These are phyloP conservation scores for Lasiodiplodia theobromae DNA, from an alignment of 2,329 filamentous ascomycete species.

Conservation along the genomic window DNA sequence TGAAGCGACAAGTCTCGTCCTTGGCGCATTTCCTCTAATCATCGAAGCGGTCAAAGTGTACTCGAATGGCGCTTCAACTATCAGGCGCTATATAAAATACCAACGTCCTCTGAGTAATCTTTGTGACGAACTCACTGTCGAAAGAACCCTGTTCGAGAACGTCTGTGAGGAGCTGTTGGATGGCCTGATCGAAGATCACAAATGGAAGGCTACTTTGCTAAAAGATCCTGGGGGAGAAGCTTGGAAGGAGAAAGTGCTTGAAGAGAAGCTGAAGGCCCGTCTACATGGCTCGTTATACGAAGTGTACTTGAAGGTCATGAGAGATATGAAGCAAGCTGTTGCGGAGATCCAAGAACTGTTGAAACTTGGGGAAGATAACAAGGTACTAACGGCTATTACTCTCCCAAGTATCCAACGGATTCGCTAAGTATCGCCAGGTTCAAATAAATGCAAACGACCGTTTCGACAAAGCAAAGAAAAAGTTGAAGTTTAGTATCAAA, in stretches of 20 bases:
- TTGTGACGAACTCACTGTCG: constrained; percentile 35
- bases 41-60: constrained; percentile 44
- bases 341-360: background rate
- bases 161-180: constrained; percentile 37
- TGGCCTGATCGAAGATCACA: constrained; percentile 34
- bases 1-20: constrained; percentile 39
- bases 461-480: background rate
- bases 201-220: constrained; percentile 35
- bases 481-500: background rate
- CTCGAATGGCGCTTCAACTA: constrained; percentile 39
- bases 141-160: constrained; percentile 40
- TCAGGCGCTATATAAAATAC: constrained; percentile 39
- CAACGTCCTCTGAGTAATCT: constrained; percentile 36
- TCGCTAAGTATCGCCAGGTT: background rate
- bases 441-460: background rate
- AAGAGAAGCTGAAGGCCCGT: background rate
- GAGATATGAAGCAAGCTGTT: constrained; percentile 3
- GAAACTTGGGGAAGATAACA: background rate
- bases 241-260: constrained; percentile 33
- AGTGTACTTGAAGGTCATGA: background rate
- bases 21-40: constrained; percentile 40
- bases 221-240: constrained; percentile 33
- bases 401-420: no score
- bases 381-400: background rate
- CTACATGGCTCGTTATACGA: background rate